Evolutionary conservation across 106 monocot genomes (phyloP), one percentile per base, ranked within the genome.

Genomic region (Ottelia alismoides): DNA sequence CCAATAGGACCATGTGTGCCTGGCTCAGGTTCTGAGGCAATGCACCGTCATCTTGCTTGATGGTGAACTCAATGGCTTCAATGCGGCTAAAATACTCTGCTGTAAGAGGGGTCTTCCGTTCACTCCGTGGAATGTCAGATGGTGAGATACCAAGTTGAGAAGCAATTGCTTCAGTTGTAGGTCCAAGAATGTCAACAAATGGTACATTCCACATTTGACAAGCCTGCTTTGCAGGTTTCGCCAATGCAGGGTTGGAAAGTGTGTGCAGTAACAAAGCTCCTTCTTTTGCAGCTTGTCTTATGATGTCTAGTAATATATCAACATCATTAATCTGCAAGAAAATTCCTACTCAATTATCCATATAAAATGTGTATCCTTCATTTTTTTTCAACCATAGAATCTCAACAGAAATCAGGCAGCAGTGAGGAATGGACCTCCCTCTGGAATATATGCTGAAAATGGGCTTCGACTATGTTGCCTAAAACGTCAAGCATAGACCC

Each of bases 61-160:
- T 90, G 18, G 90, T 90, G 72, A 90, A 90, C 30, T 90, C 80
- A 46, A 90, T 81, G 52, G 90, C 90, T 52, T 90, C 90, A n/a
- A n/a, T n/a, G 1, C 81, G 80, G 65, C 32, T 65, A 63, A 90
- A 90, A 63, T 90, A 90, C 1, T 84, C 84, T 19, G 72, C 78
- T 2, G 65, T 69, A 20, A 84, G 77, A n/a, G 65, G 78, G 22
- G 51, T 54, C 11, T 66, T 67, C 23, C 80, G 55, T 3, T 49
- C 48, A 28, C 84, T 79, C 53, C 84, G 74, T 2, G 89, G 84
- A 31, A 89, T 75, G 22, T 80, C 89, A 2, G 84, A 84, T 11
- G 84, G 84, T 17, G 84, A 72, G 7, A 90, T 77, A 40, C 78
- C 80, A 28, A 90, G 74, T 67, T 90, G 84, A 47, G 69, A 23